Conservation (phyloP, 176 grass and related monocot genomes). For the Dactylis glomerata region DNA sequence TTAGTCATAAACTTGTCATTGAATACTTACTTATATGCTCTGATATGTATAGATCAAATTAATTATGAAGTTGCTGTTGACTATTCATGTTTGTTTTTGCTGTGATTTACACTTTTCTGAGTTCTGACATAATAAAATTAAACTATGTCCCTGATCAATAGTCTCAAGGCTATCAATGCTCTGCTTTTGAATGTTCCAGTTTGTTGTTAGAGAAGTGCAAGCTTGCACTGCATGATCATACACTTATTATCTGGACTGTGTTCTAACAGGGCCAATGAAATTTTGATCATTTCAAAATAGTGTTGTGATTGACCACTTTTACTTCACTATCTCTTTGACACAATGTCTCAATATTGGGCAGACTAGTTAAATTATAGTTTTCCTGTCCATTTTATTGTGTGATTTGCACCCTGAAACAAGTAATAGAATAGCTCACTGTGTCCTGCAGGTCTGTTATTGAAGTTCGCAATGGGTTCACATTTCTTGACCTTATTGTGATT, state of each 20-base stretch:
- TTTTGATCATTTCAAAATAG: background rate
- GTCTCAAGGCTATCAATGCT: background rate
- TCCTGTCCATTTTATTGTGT: background rate
- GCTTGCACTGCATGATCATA: background rate
- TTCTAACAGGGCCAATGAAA: background rate
- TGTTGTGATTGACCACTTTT: background rate
- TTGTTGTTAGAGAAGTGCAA: background rate
- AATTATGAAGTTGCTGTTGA: background rate
- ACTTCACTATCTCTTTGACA: background rate
- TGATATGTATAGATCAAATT: background rate
- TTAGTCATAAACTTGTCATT: background rate
- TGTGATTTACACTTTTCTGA: background rate
- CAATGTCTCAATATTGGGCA: background rate
- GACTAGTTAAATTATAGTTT: background rate
- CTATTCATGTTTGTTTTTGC: background rate
- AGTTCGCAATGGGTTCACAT: constrained; percentile 98
- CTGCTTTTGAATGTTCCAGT: background rate
- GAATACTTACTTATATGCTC: background rate
- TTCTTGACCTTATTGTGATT: constrained; percentile 98
- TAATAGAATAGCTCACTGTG: background rate
- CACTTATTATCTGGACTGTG: background rate
- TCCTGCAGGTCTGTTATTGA: constrained; percentile 86
- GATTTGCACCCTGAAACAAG: background rate
- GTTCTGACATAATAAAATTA: background rate
- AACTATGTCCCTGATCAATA: background rate